Conservation (phyloP, 164 flowering plant genomes). For the Houttuynia cordata region DNA sequence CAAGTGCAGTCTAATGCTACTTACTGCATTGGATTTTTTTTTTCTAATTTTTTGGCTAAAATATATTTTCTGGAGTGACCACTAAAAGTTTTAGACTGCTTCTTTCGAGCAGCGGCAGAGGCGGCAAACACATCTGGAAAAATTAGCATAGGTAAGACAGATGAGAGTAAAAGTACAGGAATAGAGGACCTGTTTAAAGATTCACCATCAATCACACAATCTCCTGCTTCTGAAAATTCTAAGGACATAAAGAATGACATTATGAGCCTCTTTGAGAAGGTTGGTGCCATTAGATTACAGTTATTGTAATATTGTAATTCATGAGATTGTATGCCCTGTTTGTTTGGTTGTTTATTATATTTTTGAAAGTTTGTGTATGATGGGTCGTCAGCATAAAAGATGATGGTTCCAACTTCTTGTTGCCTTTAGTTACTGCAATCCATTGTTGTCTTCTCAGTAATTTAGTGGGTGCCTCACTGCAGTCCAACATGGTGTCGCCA, state of each 20-base stretch:
- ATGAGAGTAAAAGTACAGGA: conserved; percentile 36
- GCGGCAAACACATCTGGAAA: conserved; percentile 39
- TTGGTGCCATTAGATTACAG: background rate
- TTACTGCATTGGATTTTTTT: background rate
- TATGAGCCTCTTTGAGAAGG: conserved; percentile 98
- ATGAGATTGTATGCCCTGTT: background rate
- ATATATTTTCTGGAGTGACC: background rate
- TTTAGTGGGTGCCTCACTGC: conserved; percentile 15
- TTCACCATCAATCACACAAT: conserved; percentile 18
- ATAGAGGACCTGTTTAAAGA: conserved; percentile 70
- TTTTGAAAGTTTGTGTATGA: background rate
- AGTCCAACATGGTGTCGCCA: conserved; percentile 84
- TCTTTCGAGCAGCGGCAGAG: conserved; percentile 51
- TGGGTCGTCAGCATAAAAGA: background rate
- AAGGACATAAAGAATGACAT: conserved; percentile 81
- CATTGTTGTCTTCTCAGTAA: background rate
- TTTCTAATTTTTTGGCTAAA: background rate
- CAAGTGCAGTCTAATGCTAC: background rate
- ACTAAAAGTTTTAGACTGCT: background rate
- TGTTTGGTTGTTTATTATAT: background rate
- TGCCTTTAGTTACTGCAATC: too few relatives aligned
- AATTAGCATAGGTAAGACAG: conserved; percentile 24
- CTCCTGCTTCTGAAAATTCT: conserved; percentile 27
- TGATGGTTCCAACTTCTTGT: too few relatives aligned
- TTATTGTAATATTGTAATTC: background rate